phyloP scores from a whole-genome alignment of 768 basidiomycete genomes.

The Kwoniella sp. region DNA sequence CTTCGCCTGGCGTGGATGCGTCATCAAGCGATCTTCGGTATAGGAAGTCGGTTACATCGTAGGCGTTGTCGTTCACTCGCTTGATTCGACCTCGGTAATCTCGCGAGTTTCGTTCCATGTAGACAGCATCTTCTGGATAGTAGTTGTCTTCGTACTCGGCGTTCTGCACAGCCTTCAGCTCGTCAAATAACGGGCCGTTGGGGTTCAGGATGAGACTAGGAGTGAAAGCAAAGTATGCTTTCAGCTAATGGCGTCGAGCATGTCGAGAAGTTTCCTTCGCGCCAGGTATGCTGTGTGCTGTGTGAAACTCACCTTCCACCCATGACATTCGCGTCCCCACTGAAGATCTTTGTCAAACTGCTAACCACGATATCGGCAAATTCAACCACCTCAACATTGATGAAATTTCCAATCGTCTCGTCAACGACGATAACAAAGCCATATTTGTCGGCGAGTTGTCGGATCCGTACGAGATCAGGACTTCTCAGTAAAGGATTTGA shows the following conservation, averaged over 20 bases:
- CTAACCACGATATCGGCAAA: constrained; percentile 88
- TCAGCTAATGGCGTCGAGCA: neutral
- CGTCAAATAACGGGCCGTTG: constrained; percentile 66
- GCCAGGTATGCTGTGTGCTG: neutral
- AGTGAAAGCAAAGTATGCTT: too few species aligned
- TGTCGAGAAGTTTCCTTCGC: neutral
- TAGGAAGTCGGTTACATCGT: constrained; percentile 78
- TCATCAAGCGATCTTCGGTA: constrained; percentile 60
- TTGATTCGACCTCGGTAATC: constrained; percentile 77
- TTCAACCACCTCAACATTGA: constrained; percentile 85
- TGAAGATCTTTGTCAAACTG: constrained; percentile 92
- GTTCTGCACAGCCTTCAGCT: constrained; percentile 66
- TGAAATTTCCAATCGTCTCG: constrained; percentile 91
- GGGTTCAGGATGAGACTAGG: constrained; percentile 85
- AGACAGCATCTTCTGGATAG: constrained; percentile 88
- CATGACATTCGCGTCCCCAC: constrained; percentile 93
- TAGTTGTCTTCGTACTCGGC: constrained; percentile 77
- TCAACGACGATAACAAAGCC: constrained; percentile 87
- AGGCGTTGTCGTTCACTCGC: constrained; percentile 77
- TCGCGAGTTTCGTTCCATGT: constrained; percentile 97
- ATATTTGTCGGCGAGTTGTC: constrained; percentile 79
- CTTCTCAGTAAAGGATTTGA: constrained; percentile 92
- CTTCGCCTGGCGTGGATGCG: constrained; percentile 16
- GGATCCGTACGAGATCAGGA: constrained; percentile 72
- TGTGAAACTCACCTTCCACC: constrained; percentile 75